phyloP scores from a whole-genome alignment of 2,329 filamentous ascomycete genomes.

The Penicillium sp. region DNA sequence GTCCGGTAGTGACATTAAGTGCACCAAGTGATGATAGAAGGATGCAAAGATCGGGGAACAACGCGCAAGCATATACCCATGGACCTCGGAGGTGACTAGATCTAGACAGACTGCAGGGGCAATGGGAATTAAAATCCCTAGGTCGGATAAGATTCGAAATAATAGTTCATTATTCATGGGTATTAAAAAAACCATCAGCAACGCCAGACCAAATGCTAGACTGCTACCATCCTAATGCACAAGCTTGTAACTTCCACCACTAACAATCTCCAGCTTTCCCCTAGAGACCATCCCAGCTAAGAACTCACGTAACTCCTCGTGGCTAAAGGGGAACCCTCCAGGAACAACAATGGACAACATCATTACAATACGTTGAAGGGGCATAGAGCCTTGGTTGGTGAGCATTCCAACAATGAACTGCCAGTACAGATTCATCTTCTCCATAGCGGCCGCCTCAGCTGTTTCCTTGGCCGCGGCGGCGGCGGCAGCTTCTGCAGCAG shows the following conservation, averaged over 20 bases:
- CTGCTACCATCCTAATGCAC: slow-evolving; percentile 20
- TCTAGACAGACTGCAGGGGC: too few species aligned
- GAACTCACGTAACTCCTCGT: slow-evolving; percentile 82
- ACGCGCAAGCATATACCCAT: too few species aligned
- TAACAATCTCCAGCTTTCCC: slow-evolving; percentile 65
- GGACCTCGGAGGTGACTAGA: too few species aligned
- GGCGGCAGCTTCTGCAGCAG: slow-evolving; percentile 43
- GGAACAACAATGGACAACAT: slow-evolving; percentile 93
- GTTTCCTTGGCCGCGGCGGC: slow-evolving; percentile 45
- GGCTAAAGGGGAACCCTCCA: slow-evolving; percentile 84
- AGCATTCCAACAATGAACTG: slow-evolving; percentile 94
- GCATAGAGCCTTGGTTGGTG: slow-evolving; percentile 86
- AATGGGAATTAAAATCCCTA: too few species aligned
- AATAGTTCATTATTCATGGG: slow-evolving; percentile 3
- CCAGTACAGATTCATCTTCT: slow-evolving; percentile 75
- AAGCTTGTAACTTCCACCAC: slow-evolving; percentile 67
- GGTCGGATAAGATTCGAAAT: neutral
- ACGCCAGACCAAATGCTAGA: slow-evolving; percentile 13
- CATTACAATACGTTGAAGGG: slow-evolving; percentile 77
- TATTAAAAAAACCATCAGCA: slow-evolving; percentile 12
- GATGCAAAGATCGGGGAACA: too few species aligned
- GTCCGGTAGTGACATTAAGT: too few species aligned
- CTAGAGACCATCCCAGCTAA: slow-evolving; percentile 73
- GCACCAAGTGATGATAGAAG: too few species aligned
- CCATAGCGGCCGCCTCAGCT: slow-evolving; percentile 60